Evolutionary conservation across 805 yeast species (phyloP).

Genomic region (Saturnispora diversa): DNA sequence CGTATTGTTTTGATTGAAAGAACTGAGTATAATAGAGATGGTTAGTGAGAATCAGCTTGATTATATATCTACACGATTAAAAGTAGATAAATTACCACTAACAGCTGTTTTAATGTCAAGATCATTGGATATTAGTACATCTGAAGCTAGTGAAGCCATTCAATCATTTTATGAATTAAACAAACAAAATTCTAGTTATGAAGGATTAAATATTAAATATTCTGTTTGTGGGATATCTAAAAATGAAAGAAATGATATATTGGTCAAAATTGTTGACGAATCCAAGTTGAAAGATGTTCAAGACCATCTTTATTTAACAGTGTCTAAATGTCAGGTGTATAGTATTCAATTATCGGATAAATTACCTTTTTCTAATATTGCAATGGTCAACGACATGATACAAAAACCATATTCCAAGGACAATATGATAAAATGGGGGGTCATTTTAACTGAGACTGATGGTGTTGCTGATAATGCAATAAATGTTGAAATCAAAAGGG

Average conservation of each 20-base stretch:
- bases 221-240: slow-evolving; percentile 8
- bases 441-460: slow-evolving; percentile 17
- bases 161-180: slow-evolving; percentile 18
- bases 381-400: slow-evolving; percentile 15
- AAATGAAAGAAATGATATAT: slow-evolving; percentile 1
- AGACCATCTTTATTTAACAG: slow-evolving; percentile 12
- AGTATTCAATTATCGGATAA: slow-evolving; percentile 19
- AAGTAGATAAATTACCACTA: slow-evolving; percentile 17
- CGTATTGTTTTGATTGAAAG: neutral
- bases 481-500: neutral
- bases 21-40: neutral
- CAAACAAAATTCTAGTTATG: slow-evolving; percentile 13
- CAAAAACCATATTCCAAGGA: slow-evolving; percentile 15
- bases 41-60: neutral
- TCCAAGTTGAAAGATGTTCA: slow-evolving; percentile 16
- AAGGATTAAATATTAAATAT: slow-evolving; percentile 17
- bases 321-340: slow-evolving; percentile 19
- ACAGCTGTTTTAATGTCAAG: slow-evolving; percentile 23
- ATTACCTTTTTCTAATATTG: slow-evolving; percentile 17
- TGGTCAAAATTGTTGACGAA: slow-evolving; percentile 12
- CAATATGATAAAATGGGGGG: slow-evolving; percentile 22
- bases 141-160: slow-evolving; percentile 19
- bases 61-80: slow-evolving; percentile 1
- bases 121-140: slow-evolving; percentile 15
- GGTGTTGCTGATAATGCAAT: slow-evolving; percentile 5